phyloP scores from a whole-genome alignment of 768 basidiomycete genomes.

The Boletus tylopilopsis region DNA sequence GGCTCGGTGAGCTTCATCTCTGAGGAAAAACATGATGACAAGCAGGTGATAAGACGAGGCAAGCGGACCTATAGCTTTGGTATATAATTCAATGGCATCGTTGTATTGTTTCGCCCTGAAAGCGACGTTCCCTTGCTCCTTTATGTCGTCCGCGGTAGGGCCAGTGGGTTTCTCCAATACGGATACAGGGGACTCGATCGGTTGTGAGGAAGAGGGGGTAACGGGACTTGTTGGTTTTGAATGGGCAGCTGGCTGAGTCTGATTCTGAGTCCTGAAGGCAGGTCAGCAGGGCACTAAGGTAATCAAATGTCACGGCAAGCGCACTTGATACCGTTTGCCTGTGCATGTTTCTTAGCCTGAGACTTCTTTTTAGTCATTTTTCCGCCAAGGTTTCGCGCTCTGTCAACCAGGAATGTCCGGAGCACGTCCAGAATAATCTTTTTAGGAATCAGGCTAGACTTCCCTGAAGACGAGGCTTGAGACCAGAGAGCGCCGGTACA shows the following conservation, averaged over 20 bases:
- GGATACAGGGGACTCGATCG: slow-evolving; percentile 9
- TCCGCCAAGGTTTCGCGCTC: neutral
- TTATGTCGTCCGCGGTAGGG: slow-evolving; percentile 48
- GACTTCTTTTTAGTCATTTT: slow-evolving; percentile 32
- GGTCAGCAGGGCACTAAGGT: slow-evolving; percentile 6
- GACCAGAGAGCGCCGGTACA: neutral
- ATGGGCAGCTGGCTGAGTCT: neutral
- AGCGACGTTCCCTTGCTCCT: slow-evolving; percentile 72
- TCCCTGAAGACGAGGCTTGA: neutral
- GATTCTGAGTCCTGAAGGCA: slow-evolving; percentile 13
- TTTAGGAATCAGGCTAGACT: neutral
- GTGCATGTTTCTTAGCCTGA: slow-evolving; percentile 26
- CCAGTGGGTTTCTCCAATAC: slow-evolving; percentile 29
- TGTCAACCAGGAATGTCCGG: neutral
- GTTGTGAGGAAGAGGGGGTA: slow-evolving; percentile 14
- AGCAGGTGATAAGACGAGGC: neutral
- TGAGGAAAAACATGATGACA: slow-evolving; percentile 22
- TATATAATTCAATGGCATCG: slow-evolving; percentile 72
- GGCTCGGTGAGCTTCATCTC: slow-evolving; percentile 64
- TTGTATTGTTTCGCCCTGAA: slow-evolving; percentile 65
- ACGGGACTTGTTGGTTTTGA: slow-evolving; percentile 14
- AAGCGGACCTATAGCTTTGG: slow-evolving; percentile 63
- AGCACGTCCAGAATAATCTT: slow-evolving; percentile 10
- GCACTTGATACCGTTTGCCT: slow-evolving; percentile 26
- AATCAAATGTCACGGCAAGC: neutral